Conservation (phyloP, 257 asterid genomes). For the Solanum dulcamara region DNA sequence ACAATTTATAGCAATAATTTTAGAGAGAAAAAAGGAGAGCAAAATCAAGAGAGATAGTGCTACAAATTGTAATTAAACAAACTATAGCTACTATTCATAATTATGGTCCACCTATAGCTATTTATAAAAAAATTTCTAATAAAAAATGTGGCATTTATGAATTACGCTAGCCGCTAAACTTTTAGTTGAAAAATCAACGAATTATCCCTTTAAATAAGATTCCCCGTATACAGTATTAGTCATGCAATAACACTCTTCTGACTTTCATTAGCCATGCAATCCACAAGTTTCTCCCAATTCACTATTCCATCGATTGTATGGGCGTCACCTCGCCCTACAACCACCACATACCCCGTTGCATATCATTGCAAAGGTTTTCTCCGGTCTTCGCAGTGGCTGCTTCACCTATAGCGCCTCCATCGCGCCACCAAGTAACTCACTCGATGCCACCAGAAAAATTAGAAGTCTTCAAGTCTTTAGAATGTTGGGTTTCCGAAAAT, state of each 20-base stretch:
- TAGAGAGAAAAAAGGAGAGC: too few species aligned
- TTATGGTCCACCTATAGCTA: too few species aligned
- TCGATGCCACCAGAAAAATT: conserved; percentile 17
- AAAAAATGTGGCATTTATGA: too few species aligned
- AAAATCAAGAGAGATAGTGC: too few species aligned
- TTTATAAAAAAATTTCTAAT: too few species aligned
- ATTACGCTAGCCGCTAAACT: too few species aligned
- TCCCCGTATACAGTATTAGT: neutral
- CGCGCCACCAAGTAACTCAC: neutral
- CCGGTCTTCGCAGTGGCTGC: neutral
- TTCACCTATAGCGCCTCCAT: too few species aligned
- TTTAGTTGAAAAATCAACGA: too few species aligned
- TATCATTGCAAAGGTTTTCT: neutral
- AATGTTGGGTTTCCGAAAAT: conserved; percentile 16
- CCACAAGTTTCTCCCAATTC: neutral
- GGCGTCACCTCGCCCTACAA: neutral
- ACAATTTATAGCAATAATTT: too few species aligned
- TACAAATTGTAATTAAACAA: too few species aligned
- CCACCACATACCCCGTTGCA: neutral
- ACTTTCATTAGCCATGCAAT: conserved; percentile 1
- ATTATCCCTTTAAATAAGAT: neutral
- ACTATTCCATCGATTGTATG: neutral
- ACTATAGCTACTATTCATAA: too few species aligned
- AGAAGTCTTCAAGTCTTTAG: conserved; percentile 24
- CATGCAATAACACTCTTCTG: too few species aligned